Base-by-base conservation (phyloP, 1,284 basidiomycete genomes). In the Singerocomus inundabilis region DNA sequence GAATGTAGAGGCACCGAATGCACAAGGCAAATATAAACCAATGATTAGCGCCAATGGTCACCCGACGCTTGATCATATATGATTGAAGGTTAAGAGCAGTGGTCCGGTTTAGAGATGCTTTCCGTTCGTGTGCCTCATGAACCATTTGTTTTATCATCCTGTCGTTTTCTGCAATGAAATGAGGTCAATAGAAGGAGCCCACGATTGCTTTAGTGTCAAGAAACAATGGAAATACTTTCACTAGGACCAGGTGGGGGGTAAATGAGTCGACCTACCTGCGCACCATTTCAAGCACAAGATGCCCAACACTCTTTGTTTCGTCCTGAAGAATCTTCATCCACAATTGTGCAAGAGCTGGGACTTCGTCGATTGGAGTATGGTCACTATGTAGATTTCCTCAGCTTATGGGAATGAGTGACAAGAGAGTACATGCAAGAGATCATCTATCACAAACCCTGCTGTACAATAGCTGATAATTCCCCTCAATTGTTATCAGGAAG, bases 391-490 rank as follows among this genome's bases (percentile, higher is more conserved):
- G 13, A n/a, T 15, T 25, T 5, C 18, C 1, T 46, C 1, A 30
- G 39, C n/a, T 4, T 7, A 5, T 10, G 7, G 24, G 24, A 46
- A 32, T 51, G 37, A 60, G 58, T 4, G 51, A 61, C 12, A 43
- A n/a, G 30, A 44, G 9, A 3, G 21, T 28, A 26, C 38, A 4
- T 11, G 6, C 26, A 42, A 1, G 8, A 28, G 11, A 15, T 44
- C 36, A 29, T 44, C 36, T 21, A 42, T 5, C 36, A 44, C 11
- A 25, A 21, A n/a, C 1, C 5, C 16, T 0, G 13, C 16, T 5
- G 51, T 56, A 44, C 51, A 55, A 32, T 54, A 62, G 25, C 51
- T 39, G 12, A 58, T 34, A 30, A 62, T 62, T 24, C 33, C 51
- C 18, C 44, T 49, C 42, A 60, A 28, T 26, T 58, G 58, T 24